phyloP scores from a whole-genome alignment of 805 yeast species.

The Cyberlindnera mycetangii region DNA sequence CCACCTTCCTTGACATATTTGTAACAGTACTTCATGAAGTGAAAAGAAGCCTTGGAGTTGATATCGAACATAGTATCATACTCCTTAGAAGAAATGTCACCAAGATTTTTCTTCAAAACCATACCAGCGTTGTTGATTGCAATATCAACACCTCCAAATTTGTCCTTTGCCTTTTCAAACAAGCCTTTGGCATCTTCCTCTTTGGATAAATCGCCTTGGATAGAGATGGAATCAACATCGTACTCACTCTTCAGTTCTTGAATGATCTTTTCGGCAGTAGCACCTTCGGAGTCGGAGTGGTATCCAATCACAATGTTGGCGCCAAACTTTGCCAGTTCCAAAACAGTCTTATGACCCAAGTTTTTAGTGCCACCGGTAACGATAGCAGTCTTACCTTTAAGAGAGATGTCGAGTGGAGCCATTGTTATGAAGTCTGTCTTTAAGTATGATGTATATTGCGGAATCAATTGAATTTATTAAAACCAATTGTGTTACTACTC shows the following conservation, averaged over 20 bases:
- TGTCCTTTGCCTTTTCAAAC: slow-evolving; percentile 42
- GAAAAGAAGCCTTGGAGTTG: slow-evolving; percentile 60
- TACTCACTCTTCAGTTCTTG: slow-evolving; percentile 34
- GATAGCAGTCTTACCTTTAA: slow-evolving; percentile 47
- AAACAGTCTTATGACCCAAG: slow-evolving; percentile 52
- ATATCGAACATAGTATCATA: slow-evolving; percentile 49
- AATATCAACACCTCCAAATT: slow-evolving; percentile 52
- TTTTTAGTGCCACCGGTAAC: slow-evolving; percentile 65
- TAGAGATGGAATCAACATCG: slow-evolving; percentile 35
- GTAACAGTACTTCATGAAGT: slow-evolving; percentile 57
- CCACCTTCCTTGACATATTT: slow-evolving; percentile 49
- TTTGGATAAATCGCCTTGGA: slow-evolving; percentile 25
- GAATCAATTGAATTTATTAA: neutral
- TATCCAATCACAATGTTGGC: slow-evolving; percentile 52
- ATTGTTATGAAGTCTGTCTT: slow-evolving; percentile 13
- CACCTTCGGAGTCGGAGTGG: slow-evolving; percentile 42
- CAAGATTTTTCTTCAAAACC: slow-evolving; percentile 60
- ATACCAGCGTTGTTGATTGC: slow-evolving; percentile 69
- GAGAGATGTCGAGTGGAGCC: slow-evolving; percentile 26
- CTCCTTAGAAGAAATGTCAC: slow-evolving; percentile 51
- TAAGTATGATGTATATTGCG: neutral
- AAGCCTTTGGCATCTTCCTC: slow-evolving; percentile 42
- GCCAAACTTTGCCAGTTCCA: slow-evolving; percentile 53
- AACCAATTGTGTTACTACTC: too few species aligned
- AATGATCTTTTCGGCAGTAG: slow-evolving; percentile 36